Conservation (phyloP, 176 grass and related monocot species). For the Puccinellia tenuiflora region DNA sequence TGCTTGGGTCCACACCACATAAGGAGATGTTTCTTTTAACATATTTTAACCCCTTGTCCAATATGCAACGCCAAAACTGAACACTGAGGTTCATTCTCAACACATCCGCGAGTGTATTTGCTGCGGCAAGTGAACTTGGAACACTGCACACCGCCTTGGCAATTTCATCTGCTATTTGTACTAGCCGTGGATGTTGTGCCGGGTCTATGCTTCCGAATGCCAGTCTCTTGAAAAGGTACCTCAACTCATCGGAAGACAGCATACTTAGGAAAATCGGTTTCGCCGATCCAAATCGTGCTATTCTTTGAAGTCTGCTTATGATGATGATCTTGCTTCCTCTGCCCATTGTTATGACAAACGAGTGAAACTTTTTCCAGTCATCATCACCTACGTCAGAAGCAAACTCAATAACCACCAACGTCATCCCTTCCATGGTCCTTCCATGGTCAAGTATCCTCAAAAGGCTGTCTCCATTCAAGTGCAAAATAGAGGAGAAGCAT, state of each 20-base stretch:
- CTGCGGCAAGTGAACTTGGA: not conserved
- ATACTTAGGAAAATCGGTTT: too few species aligned
- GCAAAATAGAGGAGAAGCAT: too few species aligned
- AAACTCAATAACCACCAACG: too few species aligned
- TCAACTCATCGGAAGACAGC: too few species aligned
- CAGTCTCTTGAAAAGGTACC: too few species aligned
- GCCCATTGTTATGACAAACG: not conserved
- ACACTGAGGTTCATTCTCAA: not conserved
- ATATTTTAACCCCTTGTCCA: not conserved
- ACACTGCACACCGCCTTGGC: not conserved
- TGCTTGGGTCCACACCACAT: not conserved
- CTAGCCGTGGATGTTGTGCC: not conserved
- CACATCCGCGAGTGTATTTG: too few species aligned
- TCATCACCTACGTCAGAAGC: too few species aligned
- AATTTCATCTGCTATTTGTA: not conserved
- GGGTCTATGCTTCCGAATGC: not conserved
- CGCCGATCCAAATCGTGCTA: not conserved
- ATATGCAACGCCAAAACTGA: not conserved
- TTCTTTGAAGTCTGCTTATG: not conserved
- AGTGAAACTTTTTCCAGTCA: too few species aligned
- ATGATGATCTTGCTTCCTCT: not conserved
- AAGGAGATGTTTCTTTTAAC: not conserved
- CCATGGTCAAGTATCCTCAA: not conserved
- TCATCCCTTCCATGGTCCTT: too few species aligned
- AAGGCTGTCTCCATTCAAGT: not conserved